These are phyloP conservation scores for Taphrina confusa DNA, from an alignment of 1,139 yeast genomes.

Conservation along the genomic window DNA sequence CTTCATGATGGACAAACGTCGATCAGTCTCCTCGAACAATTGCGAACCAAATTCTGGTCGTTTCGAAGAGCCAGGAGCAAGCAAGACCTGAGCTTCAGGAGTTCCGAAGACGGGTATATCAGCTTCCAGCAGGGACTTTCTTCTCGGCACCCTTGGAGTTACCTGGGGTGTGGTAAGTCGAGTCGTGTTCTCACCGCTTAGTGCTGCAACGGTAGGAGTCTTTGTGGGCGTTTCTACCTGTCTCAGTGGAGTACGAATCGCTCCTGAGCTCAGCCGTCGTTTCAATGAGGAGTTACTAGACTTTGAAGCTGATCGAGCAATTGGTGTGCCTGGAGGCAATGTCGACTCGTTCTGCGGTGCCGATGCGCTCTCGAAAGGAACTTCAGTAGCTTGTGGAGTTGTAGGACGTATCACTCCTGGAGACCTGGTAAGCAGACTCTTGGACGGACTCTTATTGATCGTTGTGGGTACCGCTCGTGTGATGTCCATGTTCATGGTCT, in stretches of 20 bases:
- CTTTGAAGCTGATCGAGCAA: no score
- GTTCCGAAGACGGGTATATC: conserved; percentile 17
- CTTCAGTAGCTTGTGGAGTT: no score
- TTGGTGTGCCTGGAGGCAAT: no score
- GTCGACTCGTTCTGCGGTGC: no score
- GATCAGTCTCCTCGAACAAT: conserved; percentile 1
- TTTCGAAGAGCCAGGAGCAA: conserved; percentile 13
- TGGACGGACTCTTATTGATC: no score
- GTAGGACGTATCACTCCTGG: no score
- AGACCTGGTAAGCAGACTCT: no score
- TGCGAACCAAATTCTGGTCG: conserved; percentile 26
- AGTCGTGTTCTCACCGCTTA: neutral
- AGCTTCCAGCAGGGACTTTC: conserved; percentile 13
- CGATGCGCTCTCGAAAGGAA: no score
- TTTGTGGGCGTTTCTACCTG: neutral
- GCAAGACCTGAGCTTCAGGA: conserved; percentile 17
- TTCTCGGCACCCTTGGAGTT: conserved; percentile 1
- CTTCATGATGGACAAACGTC: conserved; percentile 15
- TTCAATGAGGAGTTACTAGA: no score
- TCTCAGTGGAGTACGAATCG: neutral
- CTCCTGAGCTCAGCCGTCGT: conserved; percentile 17
- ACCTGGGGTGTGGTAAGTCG: conserved; percentile 11
- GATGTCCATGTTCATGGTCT: conserved; percentile 9
- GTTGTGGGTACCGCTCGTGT: neutral
- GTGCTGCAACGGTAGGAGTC: neutral